Evolutionary conservation across 768 basidiomycete species (phyloP), one percentile per base, ranked within the genome.

Genomic region (Rickenella mellea): DNA sequence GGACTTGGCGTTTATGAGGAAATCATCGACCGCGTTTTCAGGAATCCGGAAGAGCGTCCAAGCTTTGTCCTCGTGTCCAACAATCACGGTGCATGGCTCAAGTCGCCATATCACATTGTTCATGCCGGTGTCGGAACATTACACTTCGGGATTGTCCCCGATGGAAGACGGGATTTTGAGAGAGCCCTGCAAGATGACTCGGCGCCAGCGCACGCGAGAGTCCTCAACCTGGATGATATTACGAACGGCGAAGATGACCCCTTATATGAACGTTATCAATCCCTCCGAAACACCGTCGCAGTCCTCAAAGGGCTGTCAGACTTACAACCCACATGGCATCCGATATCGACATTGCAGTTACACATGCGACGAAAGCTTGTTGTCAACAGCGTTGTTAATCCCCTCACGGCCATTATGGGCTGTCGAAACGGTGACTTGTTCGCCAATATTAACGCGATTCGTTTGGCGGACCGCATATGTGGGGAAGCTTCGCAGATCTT

Each of bases 51-150:
- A 26, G 66, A 69, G 22, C 77, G 93, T 27, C 93, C 93, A 10
- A 80, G 86, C 52, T 90, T 98, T 56, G 73, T 98, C 48, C 63
- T 94, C 41, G 81, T 82, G 11, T 76, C 79, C 21, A 92, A 85
- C 47, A 83, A 80, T 1, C 90, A 94, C 51, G 86, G 88, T 3
- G 81, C 76, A 22, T 83, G 76, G 63, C 55, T 68, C 38, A 79
- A 74, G 49, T 55, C 61, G 1, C 55, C 53, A 21, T 64, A 65
- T 30, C 71, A 80, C 42, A 72, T 80, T 43, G 74, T 86, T 11
- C 88, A 92, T 51, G 65, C 80, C 6, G 83, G 83, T 5, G 38
- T 74, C 8, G 90, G 89, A 5, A 57, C 68, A 6, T 69, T 96
- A 51, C 67, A 75, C n/a, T 88, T 93, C 45, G 88, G 78, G 12